These are phyloP conservation scores for Hyaloscypha variabilis DNA, from an alignment of 495 filamentous ascomycete genomes.

Conservation along the genomic window DNA sequence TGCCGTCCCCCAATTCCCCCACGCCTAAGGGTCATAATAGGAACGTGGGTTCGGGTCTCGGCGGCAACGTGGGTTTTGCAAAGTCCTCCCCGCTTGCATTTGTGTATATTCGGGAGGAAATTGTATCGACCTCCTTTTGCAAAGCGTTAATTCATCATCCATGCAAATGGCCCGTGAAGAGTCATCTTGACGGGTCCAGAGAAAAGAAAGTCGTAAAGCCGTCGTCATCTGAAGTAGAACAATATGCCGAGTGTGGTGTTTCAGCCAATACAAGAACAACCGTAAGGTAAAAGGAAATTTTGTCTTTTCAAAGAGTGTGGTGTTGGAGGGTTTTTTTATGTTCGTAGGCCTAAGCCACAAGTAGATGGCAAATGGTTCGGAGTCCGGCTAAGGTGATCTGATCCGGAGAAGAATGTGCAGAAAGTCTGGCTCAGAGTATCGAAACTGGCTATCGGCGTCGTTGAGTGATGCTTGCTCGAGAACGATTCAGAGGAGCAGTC, in stretches of 20 bases:
- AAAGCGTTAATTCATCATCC: conserved; percentile 34
- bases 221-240: conserved; percentile 32
- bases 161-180: conserved; percentile 19
- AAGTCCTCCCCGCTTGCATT: conserved; percentile 1
- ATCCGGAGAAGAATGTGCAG: conserved; percentile 25
- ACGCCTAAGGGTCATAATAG: conserved; percentile 32
- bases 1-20: neutral
- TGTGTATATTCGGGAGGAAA: conserved; percentile 6
- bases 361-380: conserved; percentile 21
- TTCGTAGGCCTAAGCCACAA: conserved; percentile 27
- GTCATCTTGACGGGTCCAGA: conserved; percentile 20
- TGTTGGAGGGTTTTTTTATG: conserved; percentile 26
- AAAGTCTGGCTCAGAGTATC: conserved; percentile 18
- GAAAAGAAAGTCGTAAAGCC: conserved; percentile 33
- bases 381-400: conserved; percentile 12
- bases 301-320: conserved; percentile 31
- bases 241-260: conserved; percentile 28
- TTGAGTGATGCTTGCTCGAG: conserved; percentile 43
- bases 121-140: conserved; percentile 9
- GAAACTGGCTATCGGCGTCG: conserved; percentile 33
- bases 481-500: conserved; percentile 42
- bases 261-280: conserved; percentile 33
- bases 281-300: conserved; percentile 32
- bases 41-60: neutral
- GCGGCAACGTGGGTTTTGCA: conserved; percentile 13